Evolutionary conservation across 169 alveolate species (phyloP), one percentile per base, ranked within the genome.

Genomic region (Plasmodium reichenowi): DNA sequence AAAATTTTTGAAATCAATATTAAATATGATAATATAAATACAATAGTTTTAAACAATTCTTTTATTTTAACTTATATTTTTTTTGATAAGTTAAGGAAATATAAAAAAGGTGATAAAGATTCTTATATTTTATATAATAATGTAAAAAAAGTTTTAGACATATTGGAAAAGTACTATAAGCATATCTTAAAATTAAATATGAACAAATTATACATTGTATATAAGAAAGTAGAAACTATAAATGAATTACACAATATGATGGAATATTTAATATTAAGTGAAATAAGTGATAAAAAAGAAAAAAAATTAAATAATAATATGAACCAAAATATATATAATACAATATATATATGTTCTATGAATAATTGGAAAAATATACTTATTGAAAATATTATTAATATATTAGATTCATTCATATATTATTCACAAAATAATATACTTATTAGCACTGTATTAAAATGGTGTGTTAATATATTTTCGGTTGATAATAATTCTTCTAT

Each of bases 41-140:
- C 58, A 50, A 15, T 52, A 17, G 70, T 80, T 13, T 58, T 80
- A 67, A 72, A 60, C 32, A 56, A 47, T 20, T 70, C 90, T 7
- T 80, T 67, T 48, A 32, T 72, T n/a, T 68, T 80, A 45, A 26
- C 73, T 0, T 70, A 80, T 62, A 50, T 63, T 47, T 80, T 67
- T 72, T 80, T 80, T 68, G 64, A 80, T 24, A 80, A 68, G 22
- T 59, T 80, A 72, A 80, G 70, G 59, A 80, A 29, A 10, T 52
- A 63, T 68, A 52, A 68, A 62, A 66, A 59, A 62, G 22, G 22
- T 45, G 70, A 72, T 1, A 80, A 29, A 8, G 85, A 80, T 15
- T 80, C 90, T 2, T 80, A 80, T 63, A 67, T 80, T n/a, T 22
- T 52, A 48, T 72, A 80, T 24, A 80, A 68, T 56, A 38, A 47